Evolutionary conservation across 176 grass and related monocot genomes (phyloP), one percentile per base, ranked within the genome.

Genomic region (Ananas comosus): DNA sequence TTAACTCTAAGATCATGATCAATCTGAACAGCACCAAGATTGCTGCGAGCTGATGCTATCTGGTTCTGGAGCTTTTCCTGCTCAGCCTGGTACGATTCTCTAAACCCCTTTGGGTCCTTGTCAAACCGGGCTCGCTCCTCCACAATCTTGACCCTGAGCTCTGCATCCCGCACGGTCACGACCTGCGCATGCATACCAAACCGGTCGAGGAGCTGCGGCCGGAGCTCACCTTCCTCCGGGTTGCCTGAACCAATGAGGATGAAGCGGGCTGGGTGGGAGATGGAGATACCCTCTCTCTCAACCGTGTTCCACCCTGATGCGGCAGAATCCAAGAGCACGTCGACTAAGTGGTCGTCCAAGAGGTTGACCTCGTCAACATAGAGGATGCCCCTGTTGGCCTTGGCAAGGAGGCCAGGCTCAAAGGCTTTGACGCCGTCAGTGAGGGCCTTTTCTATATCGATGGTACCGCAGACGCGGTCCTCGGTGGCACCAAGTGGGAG

Each of bases 391-490:
- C 94, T 79, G 3, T 99, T 99, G 76, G 94, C 94, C 80, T 99
- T 99, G 17, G 94, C 94, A 2, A 99, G 89, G 71, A 99, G 53
- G 3, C 94, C 94, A 0, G 94, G 94, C 75, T 99, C 94, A 12
- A 99, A 99, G 1, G 94, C 94, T 84, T 99, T 99, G 78, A 99
- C 89, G 19, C 94, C 94, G 51, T 99, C 94, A 0, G 94, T 93
- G 63, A 99, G 90, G 3, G 94, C 94, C 82, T 99, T 99, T 80
- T 99, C 94, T 1, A 99, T 99, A 80, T 99, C 94, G n/a, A 99
- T 99, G 13, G 94, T 99, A 75, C 94, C 94, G 56, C 94, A 99
- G 33, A 99, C 94, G 59, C 94, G 76, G 71, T 99, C 94, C 73
- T 99, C 94, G 3, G 94, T 99, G 82, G 94, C 89, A 13, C 94